Percentiles rank a stretch among this genome's conserved stretches.
phyloP scores from a whole-genome alignment of 176 grass and related monocot genomes.

The Eragrostis nindensis region DNA sequence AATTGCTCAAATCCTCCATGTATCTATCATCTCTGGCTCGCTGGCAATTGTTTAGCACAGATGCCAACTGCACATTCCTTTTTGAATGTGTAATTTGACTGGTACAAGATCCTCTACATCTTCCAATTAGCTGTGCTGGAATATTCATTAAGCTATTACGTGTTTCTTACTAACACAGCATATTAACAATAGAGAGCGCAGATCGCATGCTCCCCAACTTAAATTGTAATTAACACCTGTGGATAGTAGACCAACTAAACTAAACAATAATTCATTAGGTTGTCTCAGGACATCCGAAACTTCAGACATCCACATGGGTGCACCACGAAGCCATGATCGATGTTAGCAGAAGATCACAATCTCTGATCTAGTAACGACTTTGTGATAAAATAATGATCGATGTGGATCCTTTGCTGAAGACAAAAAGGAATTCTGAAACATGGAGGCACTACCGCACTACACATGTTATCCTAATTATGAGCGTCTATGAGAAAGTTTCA shows the following conservation, averaged over 20 bases:
- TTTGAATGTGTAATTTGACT: slow-evolving; percentile 35
- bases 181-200: slow-evolving; percentile 57
- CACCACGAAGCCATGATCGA: slow-evolving; percentile 33
- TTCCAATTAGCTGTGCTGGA: slow-evolving; percentile 44
- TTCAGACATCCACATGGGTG: slow-evolving; percentile 53
- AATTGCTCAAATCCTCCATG: slow-evolving; percentile 14
- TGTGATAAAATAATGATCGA: slow-evolving; percentile 33
- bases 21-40: slow-evolving; percentile 18
- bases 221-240: slow-evolving; percentile 35
- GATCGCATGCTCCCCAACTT: slow-evolving; percentile 48
- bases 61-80: slow-evolving; percentile 49
- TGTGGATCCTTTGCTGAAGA: slow-evolving; percentile 11
- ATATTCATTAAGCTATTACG: slow-evolving; percentile 41
- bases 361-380: slow-evolving; percentile 48
- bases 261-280: slow-evolving; percentile 36
- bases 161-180: slow-evolving; percentile 7
- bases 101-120: slow-evolving; percentile 46
- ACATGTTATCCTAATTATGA: slow-evolving; percentile 34
- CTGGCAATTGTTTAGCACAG: slow-evolving; percentile 34
- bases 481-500: not conserved
- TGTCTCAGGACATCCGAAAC: slow-evolving; percentile 25
- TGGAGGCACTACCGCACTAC: slow-evolving; percentile 15
- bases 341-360: slow-evolving; percentile 35
- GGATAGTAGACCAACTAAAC: slow-evolving; percentile 33
- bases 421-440: slow-evolving; percentile 22